phyloP scores from a whole-genome alignment of 768 basidiomycete species.

The Amanita exitialis region DNA sequence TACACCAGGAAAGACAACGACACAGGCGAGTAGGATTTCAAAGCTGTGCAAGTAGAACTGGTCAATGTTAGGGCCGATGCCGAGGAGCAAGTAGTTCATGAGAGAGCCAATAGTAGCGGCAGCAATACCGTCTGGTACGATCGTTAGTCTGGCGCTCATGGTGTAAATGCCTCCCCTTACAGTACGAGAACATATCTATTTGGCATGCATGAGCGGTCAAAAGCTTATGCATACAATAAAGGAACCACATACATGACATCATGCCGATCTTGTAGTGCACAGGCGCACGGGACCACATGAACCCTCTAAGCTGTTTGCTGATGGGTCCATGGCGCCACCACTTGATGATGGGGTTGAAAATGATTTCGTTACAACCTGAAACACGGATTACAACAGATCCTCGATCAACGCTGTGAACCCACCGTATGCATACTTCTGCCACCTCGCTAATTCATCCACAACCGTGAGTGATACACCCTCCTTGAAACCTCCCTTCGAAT shows the following conservation, averaged over 20 bases:
- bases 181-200: slow-evolving; percentile 39
- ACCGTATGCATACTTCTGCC: slow-evolving; percentile 73
- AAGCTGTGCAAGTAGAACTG: slow-evolving; percentile 72
- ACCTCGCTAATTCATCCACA: slow-evolving; percentile 83
- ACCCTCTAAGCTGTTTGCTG: slow-evolving; percentile 60
- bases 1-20: slow-evolving; percentile 68
- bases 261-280: slow-evolving; percentile 77
- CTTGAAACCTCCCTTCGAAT: slow-evolving; percentile 77
- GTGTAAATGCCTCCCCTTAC: slow-evolving; percentile 16
- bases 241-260: slow-evolving; percentile 48
- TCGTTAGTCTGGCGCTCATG: slow-evolving; percentile 3
- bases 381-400: slow-evolving; percentile 4
- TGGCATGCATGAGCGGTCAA: neutral
- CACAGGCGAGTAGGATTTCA: slow-evolving; percentile 71
- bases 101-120: slow-evolving; percentile 55
- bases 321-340: slow-evolving; percentile 79
- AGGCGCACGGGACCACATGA: slow-evolving; percentile 68
- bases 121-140: slow-evolving; percentile 46
- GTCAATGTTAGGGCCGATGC: slow-evolving; percentile 58
- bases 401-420: slow-evolving; percentile 7
- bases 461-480: slow-evolving; percentile 83
- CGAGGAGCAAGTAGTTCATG: slow-evolving; percentile 69
- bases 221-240: neutral
- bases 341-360: slow-evolving; percentile 73
- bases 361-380: slow-evolving; percentile 59